Evolutionary conservation across 768 basidiomycete genomes (phyloP).

Genomic region (Suillus americanus): DNA sequence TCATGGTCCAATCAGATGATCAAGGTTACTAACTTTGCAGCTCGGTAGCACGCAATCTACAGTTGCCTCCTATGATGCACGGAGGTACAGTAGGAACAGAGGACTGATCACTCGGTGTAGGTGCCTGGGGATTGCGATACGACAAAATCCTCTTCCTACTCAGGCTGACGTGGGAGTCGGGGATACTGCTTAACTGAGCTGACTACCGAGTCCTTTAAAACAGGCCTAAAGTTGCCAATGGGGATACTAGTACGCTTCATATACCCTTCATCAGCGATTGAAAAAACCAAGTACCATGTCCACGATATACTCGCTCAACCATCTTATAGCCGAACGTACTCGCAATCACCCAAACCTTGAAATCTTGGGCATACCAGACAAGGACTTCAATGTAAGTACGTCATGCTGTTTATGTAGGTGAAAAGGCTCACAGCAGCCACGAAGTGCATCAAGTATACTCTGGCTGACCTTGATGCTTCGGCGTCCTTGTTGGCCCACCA

Average conservation of each 20-base stretch:
- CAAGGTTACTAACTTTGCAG: too few relatives aligned
- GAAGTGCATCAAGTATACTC: conserved; percentile 27
- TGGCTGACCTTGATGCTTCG: conserved; percentile 22
- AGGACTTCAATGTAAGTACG: conserved; percentile 19
- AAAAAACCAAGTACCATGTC: conserved; percentile 14
- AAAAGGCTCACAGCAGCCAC: not conserved
- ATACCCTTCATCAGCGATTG: not conserved
- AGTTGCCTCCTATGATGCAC: too few relatives aligned
- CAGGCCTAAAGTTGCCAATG: not conserved
- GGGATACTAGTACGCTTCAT: not conserved
- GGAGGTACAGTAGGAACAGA: too few relatives aligned
- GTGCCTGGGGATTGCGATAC: too few relatives aligned
- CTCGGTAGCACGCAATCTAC: too few relatives aligned
- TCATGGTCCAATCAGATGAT: too few relatives aligned
- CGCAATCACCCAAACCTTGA: conserved; percentile 21
- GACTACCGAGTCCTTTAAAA: not conserved
- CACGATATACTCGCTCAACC: conserved; percentile 27
- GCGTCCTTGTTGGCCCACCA: conserved; percentile 28
- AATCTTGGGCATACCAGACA: conserved; percentile 25
- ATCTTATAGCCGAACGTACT: conserved; percentile 22
- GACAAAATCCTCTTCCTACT: too few relatives aligned
- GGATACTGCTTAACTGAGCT: conserved; percentile 2
- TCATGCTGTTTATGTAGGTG: not conserved
- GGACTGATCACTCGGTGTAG: too few relatives aligned
- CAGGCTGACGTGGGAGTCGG: too few relatives aligned